Evolutionary conservation across 2,329 filamentous ascomycete species (phyloP).

Genomic region (Harringtonia aguacate): DNA sequence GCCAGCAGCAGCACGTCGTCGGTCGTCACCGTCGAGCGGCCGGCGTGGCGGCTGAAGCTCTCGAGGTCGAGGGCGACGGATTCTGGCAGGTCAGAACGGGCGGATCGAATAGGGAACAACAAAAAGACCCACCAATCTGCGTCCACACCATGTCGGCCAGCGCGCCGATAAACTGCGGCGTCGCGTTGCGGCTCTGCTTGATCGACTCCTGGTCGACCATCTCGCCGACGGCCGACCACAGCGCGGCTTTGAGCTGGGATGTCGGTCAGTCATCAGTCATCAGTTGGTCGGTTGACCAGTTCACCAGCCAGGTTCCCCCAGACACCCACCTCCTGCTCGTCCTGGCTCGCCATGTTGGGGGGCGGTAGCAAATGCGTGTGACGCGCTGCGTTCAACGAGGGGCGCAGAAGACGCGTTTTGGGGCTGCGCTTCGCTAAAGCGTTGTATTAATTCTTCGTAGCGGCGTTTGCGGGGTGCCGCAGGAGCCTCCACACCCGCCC

Average conservation of each 20-base stretch:
- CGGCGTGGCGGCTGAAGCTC: conserved; percentile 60
- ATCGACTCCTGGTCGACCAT: conserved; percentile 81
- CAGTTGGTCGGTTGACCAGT: background rate
- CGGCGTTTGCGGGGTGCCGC: no score
- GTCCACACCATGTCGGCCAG: conserved; percentile 80
- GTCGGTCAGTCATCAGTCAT: conserved; percentile 38
- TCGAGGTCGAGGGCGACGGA: conserved; percentile 47
- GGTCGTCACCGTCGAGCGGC: conserved; percentile 66
- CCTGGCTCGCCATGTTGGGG: conserved; percentile 16
- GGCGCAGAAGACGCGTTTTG: background rate
- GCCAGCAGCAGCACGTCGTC: conserved; percentile 84
- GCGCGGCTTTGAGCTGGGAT: conserved; percentile 64
- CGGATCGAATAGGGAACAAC: background rate
- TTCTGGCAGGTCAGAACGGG: conserved; percentile 24
- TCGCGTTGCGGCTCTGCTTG: conserved; percentile 68
- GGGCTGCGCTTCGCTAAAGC: no score
- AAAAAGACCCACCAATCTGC: conserved; percentile 57
- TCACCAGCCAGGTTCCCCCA: no score
- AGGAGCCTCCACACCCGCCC: no score
- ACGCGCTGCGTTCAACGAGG: background rate
- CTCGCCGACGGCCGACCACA: conserved; percentile 77
- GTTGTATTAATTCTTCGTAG: no score
- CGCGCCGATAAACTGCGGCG: conserved; percentile 81
- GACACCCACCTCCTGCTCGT: conserved; percentile 16
- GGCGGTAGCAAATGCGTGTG: background rate